phyloP scores from a whole-genome alignment of 129 eudicot genomes.

The Arctium minus region DNA sequence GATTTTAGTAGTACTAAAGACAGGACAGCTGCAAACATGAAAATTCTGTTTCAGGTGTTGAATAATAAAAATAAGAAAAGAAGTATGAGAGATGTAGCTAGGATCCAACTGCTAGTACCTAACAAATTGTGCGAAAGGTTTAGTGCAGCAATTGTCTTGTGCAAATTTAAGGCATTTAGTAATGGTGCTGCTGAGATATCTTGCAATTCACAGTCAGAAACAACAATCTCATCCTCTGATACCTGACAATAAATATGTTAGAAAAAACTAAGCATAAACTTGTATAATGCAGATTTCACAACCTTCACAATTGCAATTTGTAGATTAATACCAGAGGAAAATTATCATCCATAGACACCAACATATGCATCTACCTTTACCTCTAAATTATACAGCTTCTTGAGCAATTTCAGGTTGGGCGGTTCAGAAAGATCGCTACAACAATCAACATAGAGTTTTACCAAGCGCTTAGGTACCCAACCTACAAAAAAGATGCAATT shows the following conservation, averaged over 20 bases:
- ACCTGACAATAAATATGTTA: conserved; percentile 43
- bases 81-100: not conserved
- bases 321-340: not conserved
- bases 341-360: not conserved
- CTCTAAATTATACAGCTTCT: conserved; percentile 73
- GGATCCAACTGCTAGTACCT: conserved; percentile 43
- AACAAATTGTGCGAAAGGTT: conserved; percentile 90
- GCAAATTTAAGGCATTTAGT: conserved; percentile 65
- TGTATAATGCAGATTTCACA: not conserved
- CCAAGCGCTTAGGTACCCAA: conserved; percentile 72
- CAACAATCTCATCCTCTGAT: conserved; percentile 91
- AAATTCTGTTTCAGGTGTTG: not conserved
- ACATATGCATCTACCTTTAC: conserved; percentile 33
- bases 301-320: not conserved
- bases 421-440: conserved; percentile 68
- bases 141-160: conserved; percentile 60
- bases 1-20: not conserved
- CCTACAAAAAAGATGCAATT: conserved; percentile 37
- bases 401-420: conserved; percentile 74
- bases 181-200: conserved; percentile 79
- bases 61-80: not conserved
- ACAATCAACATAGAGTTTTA: conserved; percentile 73
- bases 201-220: conserved; percentile 77
- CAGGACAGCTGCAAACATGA: not conserved
- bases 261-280: not conserved